phyloP scores from a whole-genome alignment of 2,329 filamentous ascomycete species.

The Grosmannia serpens region DNA sequence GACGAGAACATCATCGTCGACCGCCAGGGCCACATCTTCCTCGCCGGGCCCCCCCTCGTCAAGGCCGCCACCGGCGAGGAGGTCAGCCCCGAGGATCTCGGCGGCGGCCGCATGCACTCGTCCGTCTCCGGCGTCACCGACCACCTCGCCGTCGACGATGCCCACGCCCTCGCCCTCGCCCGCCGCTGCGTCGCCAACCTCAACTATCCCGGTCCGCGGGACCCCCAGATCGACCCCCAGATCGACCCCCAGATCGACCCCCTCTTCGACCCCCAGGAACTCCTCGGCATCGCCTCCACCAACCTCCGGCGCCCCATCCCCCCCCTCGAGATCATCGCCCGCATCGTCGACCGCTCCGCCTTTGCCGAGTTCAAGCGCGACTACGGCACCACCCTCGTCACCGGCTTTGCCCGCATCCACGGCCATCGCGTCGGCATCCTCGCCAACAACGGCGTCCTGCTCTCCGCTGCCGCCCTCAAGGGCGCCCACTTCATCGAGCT shows the following conservation, averaged over 20 bases:
- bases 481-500: conserved; percentile 96
- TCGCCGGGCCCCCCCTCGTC: conserved; percentile 86
- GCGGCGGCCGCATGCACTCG: conserved; percentile 80
- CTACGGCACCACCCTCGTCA: conserved; percentile 82
- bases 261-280: conserved; percentile 65
- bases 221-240: neutral
- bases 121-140: conserved; percentile 89
- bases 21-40: conserved; percentile 93
- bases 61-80: conserved; percentile 93
- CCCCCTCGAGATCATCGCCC: conserved; percentile 81
- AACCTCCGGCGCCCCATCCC: conserved; percentile 79
- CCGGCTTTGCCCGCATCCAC: conserved; percentile 82
- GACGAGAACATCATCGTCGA: conserved; percentile 96
- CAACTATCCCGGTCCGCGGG: conserved; percentile 53
- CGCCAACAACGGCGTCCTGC: conserved; percentile 92
- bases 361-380: conserved; percentile 92
- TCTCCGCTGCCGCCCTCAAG: conserved; percentile 80
- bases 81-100: conserved; percentile 81
- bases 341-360: conserved; percentile 80
- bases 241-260: conserved; percentile 54
- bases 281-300: conserved; percentile 79
- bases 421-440: conserved; percentile 86
- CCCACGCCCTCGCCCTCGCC: conserved; percentile 78
- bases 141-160: conserved; percentile 88
- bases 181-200: conserved; percentile 77